phyloP scores from a whole-genome alignment of 192 early-diverging fungal genomes.

The Pecoramyces ruminantium region DNA sequence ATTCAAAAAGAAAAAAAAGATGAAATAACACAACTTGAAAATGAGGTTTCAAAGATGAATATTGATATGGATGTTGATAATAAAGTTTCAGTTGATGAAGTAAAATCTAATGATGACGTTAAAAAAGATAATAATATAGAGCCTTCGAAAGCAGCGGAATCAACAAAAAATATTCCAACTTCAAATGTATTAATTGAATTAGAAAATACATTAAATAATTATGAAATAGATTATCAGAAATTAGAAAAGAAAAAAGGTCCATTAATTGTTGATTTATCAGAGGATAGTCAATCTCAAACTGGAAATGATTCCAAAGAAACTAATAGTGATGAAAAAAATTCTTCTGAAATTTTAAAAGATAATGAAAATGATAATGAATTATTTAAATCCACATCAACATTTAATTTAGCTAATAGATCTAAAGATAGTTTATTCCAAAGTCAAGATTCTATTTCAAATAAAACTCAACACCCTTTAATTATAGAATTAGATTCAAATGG shows the following conservation, averaged over 20 bases:
- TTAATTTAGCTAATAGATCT: background rate
- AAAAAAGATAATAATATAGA: constrained; percentile 1
- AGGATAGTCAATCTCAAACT: background rate
- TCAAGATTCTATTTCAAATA: background rate
- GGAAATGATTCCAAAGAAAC: background rate
- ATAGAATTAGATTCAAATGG: background rate
- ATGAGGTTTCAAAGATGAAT: background rate
- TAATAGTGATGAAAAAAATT: background rate
- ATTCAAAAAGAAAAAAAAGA: constrained; percentile 34
- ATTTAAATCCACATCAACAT: background rate
- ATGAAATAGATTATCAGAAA: background rate
- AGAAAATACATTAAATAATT: background rate
- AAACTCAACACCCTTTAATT: background rate
- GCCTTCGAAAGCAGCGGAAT: background rate
- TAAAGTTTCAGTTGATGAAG: background rate
- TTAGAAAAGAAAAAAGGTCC: background rate
- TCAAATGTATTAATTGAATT: background rate
- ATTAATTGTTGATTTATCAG: background rate
- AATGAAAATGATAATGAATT: background rate
- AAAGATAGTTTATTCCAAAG: background rate
- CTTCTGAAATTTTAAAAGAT: background rate
- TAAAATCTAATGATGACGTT: background rate
- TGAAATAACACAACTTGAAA: background rate
- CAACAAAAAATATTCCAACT: background rate
- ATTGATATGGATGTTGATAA: background rate